phyloP scores from a whole-genome alignment of 2,329 filamentous ascomycete genomes.

The Dryadomyces sulphureus region DNA sequence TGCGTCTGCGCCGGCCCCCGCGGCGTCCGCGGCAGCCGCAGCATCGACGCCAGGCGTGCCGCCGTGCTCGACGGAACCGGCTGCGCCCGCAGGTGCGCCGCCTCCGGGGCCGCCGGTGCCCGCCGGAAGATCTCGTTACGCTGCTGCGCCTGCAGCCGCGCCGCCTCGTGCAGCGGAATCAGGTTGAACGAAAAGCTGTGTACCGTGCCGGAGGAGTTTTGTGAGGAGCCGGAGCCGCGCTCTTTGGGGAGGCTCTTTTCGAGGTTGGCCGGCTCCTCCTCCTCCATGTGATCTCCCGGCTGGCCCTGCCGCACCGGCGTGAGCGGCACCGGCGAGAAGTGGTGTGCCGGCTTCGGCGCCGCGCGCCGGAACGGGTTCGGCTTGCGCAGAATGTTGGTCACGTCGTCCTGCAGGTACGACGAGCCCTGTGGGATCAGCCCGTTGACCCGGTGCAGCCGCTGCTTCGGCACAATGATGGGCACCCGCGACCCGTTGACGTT shows the following conservation, averaged over 20 bases:
- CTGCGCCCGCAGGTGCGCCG: too few relatives aligned
- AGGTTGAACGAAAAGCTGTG: conserved; percentile 17
- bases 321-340: conserved; percentile 7
- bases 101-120: not conserved
- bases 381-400: too few relatives aligned
- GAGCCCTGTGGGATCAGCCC: conserved; percentile 12
- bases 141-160: conserved; percentile 13
- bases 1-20: too few relatives aligned
- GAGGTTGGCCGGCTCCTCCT: too few relatives aligned
- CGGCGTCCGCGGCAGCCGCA: too few relatives aligned
- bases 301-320: not conserved
- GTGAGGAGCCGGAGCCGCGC: conserved; percentile 7
- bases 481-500: conserved; percentile 12
- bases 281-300: too few relatives aligned
- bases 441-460: conserved; percentile 18
- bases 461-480: conserved; percentile 17
- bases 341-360: not conserved
- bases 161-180: conserved; percentile 18
- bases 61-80: too few relatives aligned
- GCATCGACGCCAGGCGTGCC: too few relatives aligned
- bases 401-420: too few relatives aligned
- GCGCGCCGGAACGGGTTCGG: conserved; percentile 8
- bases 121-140: not conserved
- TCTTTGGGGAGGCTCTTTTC: not conserved
- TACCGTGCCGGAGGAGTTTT: conserved; percentile 6